phyloP scores from a whole-genome alignment of 1,284 basidiomycete species.

The Porogramme epimiltina region DNA sequence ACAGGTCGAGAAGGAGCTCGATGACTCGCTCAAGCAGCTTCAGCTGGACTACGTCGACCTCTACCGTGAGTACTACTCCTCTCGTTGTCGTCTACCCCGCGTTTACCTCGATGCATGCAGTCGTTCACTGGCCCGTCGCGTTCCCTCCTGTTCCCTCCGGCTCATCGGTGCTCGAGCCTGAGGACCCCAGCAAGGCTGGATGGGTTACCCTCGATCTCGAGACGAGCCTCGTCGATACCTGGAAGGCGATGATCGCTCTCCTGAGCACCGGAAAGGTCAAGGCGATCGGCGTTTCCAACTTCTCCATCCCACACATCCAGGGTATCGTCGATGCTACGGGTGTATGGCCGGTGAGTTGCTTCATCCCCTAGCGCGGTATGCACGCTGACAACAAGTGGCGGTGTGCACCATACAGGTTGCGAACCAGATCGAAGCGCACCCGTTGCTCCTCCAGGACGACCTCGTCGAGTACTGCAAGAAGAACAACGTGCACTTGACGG shows the following conservation, averaged over 20 bases:
- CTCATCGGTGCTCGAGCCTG: conserved; percentile 49
- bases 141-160: conserved; percentile 55
- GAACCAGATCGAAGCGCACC: conserved; percentile 89
- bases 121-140: conserved; percentile 79
- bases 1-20: conserved; percentile 71
- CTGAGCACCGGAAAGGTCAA: conserved; percentile 52
- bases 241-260: conserved; percentile 78
- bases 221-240: conserved; percentile 75
- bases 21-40: conserved; percentile 74
- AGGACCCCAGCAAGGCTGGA: conserved; percentile 44
- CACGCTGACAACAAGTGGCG: no score
- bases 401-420: conserved; percentile 41
- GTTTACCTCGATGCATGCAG: neutral
- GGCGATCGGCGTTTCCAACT: conserved; percentile 82
- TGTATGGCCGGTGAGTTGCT: conserved; percentile 58
- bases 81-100: no score
- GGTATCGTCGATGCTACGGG: conserved; percentile 76
- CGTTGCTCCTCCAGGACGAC: conserved; percentile 72
- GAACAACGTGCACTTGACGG: conserved; percentile 80
- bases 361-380: neutral
- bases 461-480: conserved; percentile 69
- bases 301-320: conserved; percentile 66
- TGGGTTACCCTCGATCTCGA: conserved; percentile 60
- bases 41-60: conserved; percentile 80
- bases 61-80: conserved; percentile 46